phyloP scores from a whole-genome alignment of 805 yeast species.

The Sugiyamaella marilandica region DNA sequence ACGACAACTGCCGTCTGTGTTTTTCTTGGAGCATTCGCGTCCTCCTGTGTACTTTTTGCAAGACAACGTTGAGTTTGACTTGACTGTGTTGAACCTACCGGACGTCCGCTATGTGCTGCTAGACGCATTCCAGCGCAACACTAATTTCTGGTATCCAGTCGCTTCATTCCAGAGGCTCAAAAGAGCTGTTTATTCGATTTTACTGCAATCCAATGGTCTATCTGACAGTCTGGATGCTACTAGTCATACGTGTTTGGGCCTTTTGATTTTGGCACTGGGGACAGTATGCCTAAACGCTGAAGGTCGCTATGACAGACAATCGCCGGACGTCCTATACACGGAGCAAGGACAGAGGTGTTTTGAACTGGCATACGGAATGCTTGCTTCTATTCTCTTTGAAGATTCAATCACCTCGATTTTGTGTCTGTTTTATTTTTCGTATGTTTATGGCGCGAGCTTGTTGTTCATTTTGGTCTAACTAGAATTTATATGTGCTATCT shows the following conservation, averaged over 20 bases:
- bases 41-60: background rate
- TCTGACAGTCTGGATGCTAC: background rate
- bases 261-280: constrained; percentile 9
- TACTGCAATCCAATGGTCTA: background rate
- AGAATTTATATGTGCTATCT: constrained; percentile 14
- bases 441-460: background rate
- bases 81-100: background rate
- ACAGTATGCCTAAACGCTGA: constrained; percentile 9
- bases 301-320: background rate
- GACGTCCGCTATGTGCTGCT: constrained; percentile 2
- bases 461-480: background rate
- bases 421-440: constrained; percentile 13
- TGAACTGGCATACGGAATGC: constrained; percentile 5
- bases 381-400: constrained; percentile 3
- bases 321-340: background rate
- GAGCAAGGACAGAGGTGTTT: constrained; percentile 4
- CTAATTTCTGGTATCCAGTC: constrained; percentile 16
- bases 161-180: constrained; percentile 2
- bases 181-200: background rate
- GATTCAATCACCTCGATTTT: constrained; percentile 9
- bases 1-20: constrained; percentile 5
- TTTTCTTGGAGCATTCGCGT: constrained; percentile 9
- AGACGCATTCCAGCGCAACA: constrained; percentile 11
- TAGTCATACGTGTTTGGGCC: constrained; percentile 3
- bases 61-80: background rate